Evolutionary conservation across 768 basidiomycete genomes (phyloP), one percentile per base, ranked within the genome.

Genomic region (Pulveroboletus sp.): DNA sequence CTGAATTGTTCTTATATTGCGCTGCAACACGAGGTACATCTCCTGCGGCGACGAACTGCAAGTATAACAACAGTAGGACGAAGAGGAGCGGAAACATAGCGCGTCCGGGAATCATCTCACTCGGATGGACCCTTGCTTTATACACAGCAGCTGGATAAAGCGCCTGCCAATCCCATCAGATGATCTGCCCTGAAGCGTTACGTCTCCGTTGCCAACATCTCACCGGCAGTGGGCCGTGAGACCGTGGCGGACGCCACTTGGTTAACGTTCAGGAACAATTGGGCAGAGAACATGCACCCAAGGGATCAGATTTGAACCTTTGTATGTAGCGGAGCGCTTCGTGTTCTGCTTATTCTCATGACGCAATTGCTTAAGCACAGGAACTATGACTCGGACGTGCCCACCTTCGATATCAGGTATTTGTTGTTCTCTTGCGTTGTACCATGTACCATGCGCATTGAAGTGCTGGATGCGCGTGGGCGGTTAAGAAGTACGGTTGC

Each of bases 11-110:
- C 34, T 50, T 43, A 33, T 53, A 52, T 4, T 29, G 27, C 33
- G 33, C 6, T 2, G 6, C 4, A 12, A 41, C 0, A 9, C 34
- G 42, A 3, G 39, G 23, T 1, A 25, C 3, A n/a, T 43, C 24
- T 2, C 49, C 49, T n/a, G 38, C 58, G 14, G 43, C 38, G 21
- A 47, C 47, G 20, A 52, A 43, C n/a, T 47, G 51, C 19, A 50
- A 17, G 25, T 38, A 55, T 4, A 6, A 16, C 10, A 52, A 31
- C 5, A 62, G 40, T 4, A 56, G 29, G 10, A 43, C 20, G 13
- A 63, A 55, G 45, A 55, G 21, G 8, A 51, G 35, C 4, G 20
- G 5, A 1, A 51, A 20, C 60, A 62, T 62, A 34, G 11, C 5
- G n/a, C 9, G 37, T 17, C 6, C 10, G 14, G 14, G 14, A n/a